These are phyloP conservation scores for Paramecium pentaurelia DNA, from an alignment of 73 alveolate species.

Conservation along the genomic window DNA sequence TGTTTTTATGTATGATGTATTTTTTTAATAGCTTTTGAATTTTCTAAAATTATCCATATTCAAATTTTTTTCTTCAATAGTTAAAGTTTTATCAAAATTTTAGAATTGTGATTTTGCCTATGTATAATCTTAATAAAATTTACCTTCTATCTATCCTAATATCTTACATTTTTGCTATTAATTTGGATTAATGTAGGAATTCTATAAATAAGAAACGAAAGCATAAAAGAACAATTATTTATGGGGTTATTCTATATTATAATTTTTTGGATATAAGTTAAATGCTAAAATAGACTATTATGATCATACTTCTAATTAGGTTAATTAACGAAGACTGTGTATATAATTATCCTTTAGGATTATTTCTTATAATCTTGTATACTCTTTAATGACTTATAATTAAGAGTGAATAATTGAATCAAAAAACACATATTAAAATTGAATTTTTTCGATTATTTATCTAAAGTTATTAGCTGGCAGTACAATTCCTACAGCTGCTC, in stretches of 20 bases:
- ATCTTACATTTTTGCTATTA: conserved; percentile 77
- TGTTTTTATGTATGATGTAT: not conserved
- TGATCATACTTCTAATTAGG: conserved; percentile 81
- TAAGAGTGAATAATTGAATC: conserved; percentile 80
- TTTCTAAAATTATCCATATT: conserved; percentile 13
- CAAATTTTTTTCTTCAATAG: conserved; percentile 63
- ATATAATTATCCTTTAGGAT: conserved; percentile 84
- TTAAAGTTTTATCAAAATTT: conserved; percentile 84
- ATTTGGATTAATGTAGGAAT: conserved; percentile 86
- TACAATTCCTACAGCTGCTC: conserved; percentile 89
- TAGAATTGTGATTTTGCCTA: conserved; percentile 83
- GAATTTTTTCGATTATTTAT: conserved; percentile 79
- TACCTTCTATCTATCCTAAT: conserved; percentile 73
- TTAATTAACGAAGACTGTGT: conserved; percentile 79
- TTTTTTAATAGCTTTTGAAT: conserved; percentile 13
- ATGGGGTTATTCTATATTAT: conserved; percentile 72
- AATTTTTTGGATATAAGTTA: conserved; percentile 79
- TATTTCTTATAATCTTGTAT: conserved; percentile 77
- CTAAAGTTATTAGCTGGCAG: conserved; percentile 81
- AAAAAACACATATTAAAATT: conserved; percentile 84
- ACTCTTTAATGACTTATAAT: conserved; percentile 74
- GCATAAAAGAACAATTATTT: conserved; percentile 50
- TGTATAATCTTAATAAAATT: not conserved
- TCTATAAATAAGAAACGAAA: conserved; percentile 89
- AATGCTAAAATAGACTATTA: conserved; percentile 45